These are phyloP conservation scores for Blastocystis sp. DNA, from an alignment of 352 stramenopile species.

Conservation along the genomic window DNA sequence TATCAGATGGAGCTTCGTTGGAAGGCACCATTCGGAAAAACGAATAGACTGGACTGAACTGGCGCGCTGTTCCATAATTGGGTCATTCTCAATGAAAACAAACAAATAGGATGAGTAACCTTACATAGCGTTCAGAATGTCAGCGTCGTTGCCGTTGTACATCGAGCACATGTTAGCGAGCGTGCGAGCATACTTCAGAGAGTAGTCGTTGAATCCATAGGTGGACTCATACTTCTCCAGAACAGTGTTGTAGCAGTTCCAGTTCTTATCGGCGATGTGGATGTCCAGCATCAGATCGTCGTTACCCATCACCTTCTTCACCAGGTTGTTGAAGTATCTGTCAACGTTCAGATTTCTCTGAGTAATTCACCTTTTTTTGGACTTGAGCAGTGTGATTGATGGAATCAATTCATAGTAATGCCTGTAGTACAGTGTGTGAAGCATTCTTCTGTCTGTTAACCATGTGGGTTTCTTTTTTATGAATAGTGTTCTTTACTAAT, in stretches of 20 bases:
- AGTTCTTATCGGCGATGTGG: conserved; percentile 34
- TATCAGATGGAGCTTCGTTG: conserved; percentile 8
- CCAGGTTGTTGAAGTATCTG: conserved; percentile 42
- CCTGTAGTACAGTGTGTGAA: no score
- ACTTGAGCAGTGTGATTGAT: no score
- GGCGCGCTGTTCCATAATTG: no score
- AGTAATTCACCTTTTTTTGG: no score
- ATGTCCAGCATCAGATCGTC: conserved; percentile 9
- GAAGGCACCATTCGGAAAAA: no score
- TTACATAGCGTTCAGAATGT: conserved; percentile 56
- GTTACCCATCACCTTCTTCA: conserved; percentile 35
- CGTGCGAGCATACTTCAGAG: conserved; percentile 54
- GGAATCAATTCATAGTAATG: no score
- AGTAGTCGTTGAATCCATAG: conserved; percentile 54
- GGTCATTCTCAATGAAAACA: no score
- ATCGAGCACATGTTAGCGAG: conserved; percentile 42
- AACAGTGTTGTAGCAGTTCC: conserved; percentile 46
- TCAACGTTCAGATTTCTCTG: conserved; percentile 43
- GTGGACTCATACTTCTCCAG: conserved; percentile 42
- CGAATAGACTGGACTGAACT: no score
- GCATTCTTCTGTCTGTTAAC: no score
- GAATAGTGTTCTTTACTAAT: no score
- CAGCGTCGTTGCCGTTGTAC: conserved; percentile 28
- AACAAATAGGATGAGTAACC: background rate
- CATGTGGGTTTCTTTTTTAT: no score